These are phyloP conservation scores for Chamaecyparis obtusa DNA, from an alignment of 75 land plant species.

Conservation along the genomic window DNA sequence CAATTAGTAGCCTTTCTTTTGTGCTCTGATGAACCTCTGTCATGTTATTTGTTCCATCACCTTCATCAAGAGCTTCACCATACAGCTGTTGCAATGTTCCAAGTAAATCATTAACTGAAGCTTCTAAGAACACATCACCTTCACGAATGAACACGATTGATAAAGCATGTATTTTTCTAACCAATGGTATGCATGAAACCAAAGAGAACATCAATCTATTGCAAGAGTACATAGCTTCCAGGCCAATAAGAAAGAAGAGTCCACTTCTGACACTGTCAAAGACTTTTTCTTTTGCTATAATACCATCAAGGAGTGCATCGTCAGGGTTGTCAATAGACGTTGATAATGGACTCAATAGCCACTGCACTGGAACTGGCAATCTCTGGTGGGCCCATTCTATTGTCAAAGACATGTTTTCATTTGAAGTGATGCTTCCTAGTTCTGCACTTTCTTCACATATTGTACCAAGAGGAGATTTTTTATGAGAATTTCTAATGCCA, in stretches of 20 bases:
- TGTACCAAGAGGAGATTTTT: constrained; percentile 41
- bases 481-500: constrained; percentile 12
- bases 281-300: background rate
- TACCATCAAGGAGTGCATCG: background rate
- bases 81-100: constrained; percentile 66
- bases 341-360: constrained; percentile 89
- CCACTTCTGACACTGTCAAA: constrained; percentile 47
- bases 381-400: constrained; percentile 84
- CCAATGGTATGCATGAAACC: constrained; percentile 46
- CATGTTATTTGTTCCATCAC: constrained; percentile 1
- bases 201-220: constrained; percentile 12
- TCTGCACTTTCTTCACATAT: constrained; percentile 58
- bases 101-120: constrained; percentile 45
- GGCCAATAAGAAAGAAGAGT: constrained; percentile 63
- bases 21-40: background rate
- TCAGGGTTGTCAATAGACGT: constrained; percentile 6
- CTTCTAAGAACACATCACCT: constrained; percentile 65
- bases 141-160: constrained; percentile 61
- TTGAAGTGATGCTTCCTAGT: background rate
- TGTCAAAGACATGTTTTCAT: constrained; percentile 24
- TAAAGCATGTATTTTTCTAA: constrained; percentile 81
- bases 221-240: constrained; percentile 59
- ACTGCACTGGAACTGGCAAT: constrained; percentile 80
- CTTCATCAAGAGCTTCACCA: constrained; percentile 35
- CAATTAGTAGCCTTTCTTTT: background rate